These are phyloP conservation scores for Vigna angularis DNA, from an alignment of 306 rosid genomes.

Conservation along the genomic window DNA sequence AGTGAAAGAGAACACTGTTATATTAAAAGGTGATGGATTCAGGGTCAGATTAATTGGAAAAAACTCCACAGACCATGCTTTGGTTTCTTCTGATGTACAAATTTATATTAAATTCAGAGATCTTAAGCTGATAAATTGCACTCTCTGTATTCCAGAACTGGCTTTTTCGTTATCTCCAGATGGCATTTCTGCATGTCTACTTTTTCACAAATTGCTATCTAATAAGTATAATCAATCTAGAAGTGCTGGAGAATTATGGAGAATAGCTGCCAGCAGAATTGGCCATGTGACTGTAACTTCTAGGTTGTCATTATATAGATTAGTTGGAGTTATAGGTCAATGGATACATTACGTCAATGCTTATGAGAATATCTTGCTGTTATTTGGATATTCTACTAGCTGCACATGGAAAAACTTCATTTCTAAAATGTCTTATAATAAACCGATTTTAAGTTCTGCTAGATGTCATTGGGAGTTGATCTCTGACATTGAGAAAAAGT, in stretches of 20 bases:
- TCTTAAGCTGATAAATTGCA: constrained; percentile 64
- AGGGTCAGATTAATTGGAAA: constrained; percentile 59
- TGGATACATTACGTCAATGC: constrained; percentile 83
- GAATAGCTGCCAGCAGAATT: constrained; percentile 76
- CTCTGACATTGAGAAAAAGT: constrained; percentile 71
- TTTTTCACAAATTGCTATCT: constrained; percentile 55
- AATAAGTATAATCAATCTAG: constrained; percentile 57
- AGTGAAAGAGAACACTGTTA: constrained; percentile 50
- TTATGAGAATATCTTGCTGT: constrained; percentile 66
- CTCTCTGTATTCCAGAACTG: constrained; percentile 68
- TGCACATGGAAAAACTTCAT: constrained; percentile 56
- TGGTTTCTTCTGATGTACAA: constrained; percentile 57
- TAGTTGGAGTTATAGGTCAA: constrained; percentile 59
- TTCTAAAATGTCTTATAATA: constrained; percentile 55
- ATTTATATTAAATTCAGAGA: constrained; percentile 56
- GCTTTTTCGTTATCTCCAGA: constrained; percentile 62
- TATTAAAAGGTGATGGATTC: constrained; percentile 58
- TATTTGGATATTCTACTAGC: constrained; percentile 67
- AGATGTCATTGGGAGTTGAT: constrained; percentile 67
- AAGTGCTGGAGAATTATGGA: constrained; percentile 85
- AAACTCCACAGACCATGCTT: constrained; percentile 40
- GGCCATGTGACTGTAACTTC: constrained; percentile 50
- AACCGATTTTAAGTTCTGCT: constrained; percentile 56
- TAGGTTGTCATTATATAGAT: constrained; percentile 60
- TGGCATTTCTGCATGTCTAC: constrained; percentile 60